Conservation (phyloP, 1,139 yeast genomes). For the Magnusiomyces suaveolens region DNA sequence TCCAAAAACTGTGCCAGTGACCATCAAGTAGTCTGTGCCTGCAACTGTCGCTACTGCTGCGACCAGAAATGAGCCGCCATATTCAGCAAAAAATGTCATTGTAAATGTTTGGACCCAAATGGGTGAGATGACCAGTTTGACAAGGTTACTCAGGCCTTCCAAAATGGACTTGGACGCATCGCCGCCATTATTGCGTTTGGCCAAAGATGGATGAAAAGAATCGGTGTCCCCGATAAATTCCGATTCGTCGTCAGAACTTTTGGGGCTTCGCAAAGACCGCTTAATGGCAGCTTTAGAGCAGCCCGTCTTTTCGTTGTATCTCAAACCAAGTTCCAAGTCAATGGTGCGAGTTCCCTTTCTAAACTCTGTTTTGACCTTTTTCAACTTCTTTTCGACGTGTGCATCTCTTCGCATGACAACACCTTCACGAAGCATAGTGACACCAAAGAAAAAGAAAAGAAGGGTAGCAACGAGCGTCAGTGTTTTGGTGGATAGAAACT, state of each 20-base stretch:
- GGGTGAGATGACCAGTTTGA: constrained; percentile 66
- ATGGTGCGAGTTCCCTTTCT: constrained; percentile 47
- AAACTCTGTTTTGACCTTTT: constrained; percentile 93
- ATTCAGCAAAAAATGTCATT: constrained; percentile 95
- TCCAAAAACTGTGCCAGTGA: too few relatives aligned
- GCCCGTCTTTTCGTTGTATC: constrained; percentile 13
- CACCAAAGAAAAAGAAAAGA: constrained; percentile 75
- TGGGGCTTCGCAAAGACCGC: constrained; percentile 25
- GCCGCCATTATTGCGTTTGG: constrained; percentile 14
- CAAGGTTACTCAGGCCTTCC: constrained; percentile 42
- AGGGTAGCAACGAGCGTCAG: constrained; percentile 76
- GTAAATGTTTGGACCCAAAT: constrained; percentile 92
- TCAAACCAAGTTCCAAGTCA: constrained; percentile 48
- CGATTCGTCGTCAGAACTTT: constrained; percentile 27
- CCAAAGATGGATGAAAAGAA: constrained; percentile 22
- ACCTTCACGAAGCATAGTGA: constrained; percentile 70
- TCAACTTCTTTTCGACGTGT: constrained; percentile 90
- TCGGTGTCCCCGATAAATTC: constrained; percentile 22
- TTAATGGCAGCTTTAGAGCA: constrained; percentile 16
- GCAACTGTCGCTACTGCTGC: constrained; percentile 99
- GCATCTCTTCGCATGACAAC: constrained; percentile 65
- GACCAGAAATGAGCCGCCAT: constrained; percentile 98
- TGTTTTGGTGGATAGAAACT: constrained; percentile 65
- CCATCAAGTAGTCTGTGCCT: constrained; percentile 83
- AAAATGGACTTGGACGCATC: constrained; percentile 20